Evolutionary conservation across 108 stramenopile species (phyloP).

Genomic region (Skeletonema potamos): DNA sequence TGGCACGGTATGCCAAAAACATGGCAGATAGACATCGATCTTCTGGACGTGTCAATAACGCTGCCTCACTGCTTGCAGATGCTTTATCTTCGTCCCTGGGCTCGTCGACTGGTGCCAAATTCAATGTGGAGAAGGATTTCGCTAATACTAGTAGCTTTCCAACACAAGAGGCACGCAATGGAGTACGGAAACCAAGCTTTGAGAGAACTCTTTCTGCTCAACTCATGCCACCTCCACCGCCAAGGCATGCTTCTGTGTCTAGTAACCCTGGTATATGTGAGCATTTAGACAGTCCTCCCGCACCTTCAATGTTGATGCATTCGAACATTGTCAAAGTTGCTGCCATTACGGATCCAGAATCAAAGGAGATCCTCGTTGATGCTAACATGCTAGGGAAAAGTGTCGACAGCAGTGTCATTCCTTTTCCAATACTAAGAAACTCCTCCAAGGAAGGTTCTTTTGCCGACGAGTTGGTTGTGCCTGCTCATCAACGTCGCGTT

Average conservation of each 20-base stretch:
- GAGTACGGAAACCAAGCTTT: background rate
- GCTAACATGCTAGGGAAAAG: background rate
- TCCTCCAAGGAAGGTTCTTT: background rate
- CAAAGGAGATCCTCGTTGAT: background rate
- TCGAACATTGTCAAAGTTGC: background rate
- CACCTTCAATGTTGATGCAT: background rate
- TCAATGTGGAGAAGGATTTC: conserved; percentile 13
- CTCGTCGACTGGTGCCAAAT: background rate
- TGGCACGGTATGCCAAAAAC: conserved; percentile 40
- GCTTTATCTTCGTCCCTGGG: background rate
- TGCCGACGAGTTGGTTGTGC: background rate
- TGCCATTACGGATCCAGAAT: background rate
- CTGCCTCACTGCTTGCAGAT: background rate
- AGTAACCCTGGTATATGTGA: background rate
- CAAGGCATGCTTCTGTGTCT: background rate
- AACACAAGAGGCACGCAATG: background rate
- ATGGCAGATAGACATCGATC: conserved; percentile 11
- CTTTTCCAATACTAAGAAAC: background rate
- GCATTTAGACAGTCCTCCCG: background rate
- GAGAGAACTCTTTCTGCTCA: conserved; percentile 5
- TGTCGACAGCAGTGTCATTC: background rate
- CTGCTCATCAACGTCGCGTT: conserved; percentile 5
- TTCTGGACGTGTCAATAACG: background rate
- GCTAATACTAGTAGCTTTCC: background rate
- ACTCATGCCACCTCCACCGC: conserved; percentile 30